Base-by-base conservation (phyloP, 306 rosid genomes). In the Nissolia schottii region DNA sequence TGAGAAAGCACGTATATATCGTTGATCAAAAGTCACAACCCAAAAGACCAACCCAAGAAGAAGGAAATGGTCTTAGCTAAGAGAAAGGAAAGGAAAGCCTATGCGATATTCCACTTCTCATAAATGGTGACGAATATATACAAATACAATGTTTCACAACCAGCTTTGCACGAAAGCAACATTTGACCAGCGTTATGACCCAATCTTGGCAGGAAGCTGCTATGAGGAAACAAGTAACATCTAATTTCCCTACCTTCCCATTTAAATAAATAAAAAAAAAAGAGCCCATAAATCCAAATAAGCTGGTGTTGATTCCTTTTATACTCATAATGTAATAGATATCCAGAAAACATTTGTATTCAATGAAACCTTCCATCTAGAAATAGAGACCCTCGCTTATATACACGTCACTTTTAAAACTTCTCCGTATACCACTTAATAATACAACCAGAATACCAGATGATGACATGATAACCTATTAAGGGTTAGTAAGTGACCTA, bases 131-230 rank as follows among this genome's bases (percentile, higher is more conserved):
- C 10, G 38, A 48, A 62, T 48, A 31, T 3, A 19, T 20, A 25
- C n/a, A 12, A 3, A 8, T 10, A 18, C 7, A 19, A n/a, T 22
- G 4, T 16, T 23, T 34, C 73, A 46, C 16, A 56, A 29, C 76
- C 79, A 77, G 67, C 79, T 43, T 53, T 32, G 77, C 73, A 14
- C 5, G 80, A 82, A 68, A 77, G 80, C 77, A 53, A 82, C 85
- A 19, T 41, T 72, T 77, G 82, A 71, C 48, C 79, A n/a, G 18
- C 14, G 28, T 34, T n/a, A 18, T 25, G 43, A 71, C 46, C 82
- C 61, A 29, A 50, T 31, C 55, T 72, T 23, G 35, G 67, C 32
- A 63, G 15, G 63, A 40, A 38, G 23, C 27, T 37, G 6, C 7
- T 11, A 29, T 0, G 40, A 24, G 37, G 38, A 53, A 65, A 31